These are phyloP conservation scores for Cicer arietinum DNA, from an alignment of 306 rosid species.

Conservation along the genomic window DNA sequence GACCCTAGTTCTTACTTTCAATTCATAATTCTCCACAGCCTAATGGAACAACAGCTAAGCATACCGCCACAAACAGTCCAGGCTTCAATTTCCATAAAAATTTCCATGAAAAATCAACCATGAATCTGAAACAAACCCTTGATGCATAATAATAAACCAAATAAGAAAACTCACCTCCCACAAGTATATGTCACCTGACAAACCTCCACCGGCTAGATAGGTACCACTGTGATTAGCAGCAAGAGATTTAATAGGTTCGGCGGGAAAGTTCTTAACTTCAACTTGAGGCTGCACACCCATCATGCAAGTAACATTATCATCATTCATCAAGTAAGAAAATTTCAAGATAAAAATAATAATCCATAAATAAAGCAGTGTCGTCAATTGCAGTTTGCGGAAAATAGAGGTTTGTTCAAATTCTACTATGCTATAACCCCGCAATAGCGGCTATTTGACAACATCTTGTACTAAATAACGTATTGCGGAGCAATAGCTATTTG, in stretches of 20 bases:
- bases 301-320: constrained; percentile 6
- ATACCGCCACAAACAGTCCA: background rate
- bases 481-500: too few relatives aligned
- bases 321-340: constrained; percentile 25
- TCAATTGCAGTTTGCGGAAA: too few relatives aligned
- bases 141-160: background rate
- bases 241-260: constrained; percentile 68
- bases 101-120: constrained; percentile 3
- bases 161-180: constrained; percentile 69
- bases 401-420: too few relatives aligned
- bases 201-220: constrained; percentile 72
- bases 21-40: constrained; percentile 32
- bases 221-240: constrained; percentile 74
- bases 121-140: background rate
- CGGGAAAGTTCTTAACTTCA: constrained; percentile 74
- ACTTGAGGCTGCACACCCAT: constrained; percentile 63
- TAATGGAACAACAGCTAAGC: background rate
- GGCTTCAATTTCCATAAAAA: background rate
- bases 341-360: background rate
- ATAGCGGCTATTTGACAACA: too few relatives aligned
- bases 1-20: constrained; percentile 9
- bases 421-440: too few relatives aligned
- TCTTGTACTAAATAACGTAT: too few relatives aligned
- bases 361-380: background rate
- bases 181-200: constrained; percentile 73